Evolutionary conservation across 1,284 basidiomycete species (phyloP).

Genomic region (Vanrija sp.): DNA sequence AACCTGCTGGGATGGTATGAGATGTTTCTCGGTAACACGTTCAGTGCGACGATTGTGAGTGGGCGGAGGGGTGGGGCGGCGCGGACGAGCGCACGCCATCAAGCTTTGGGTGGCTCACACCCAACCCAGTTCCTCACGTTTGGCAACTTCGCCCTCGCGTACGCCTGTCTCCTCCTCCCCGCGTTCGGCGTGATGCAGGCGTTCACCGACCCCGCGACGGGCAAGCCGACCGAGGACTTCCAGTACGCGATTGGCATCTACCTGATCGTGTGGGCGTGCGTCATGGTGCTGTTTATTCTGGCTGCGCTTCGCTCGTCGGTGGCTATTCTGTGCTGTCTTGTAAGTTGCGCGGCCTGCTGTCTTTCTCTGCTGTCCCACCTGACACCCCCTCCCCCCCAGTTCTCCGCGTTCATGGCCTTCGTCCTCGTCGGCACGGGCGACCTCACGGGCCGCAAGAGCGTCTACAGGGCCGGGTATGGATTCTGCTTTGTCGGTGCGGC

Average conservation of each 20-base stretch:
- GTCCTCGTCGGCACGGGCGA: neutral
- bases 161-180: slow-evolving; percentile 9
- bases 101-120: too few relatives aligned
- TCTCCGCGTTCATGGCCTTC: neutral
- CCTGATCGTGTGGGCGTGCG: neutral
- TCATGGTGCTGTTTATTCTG: neutral
- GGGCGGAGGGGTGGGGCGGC: too few relatives aligned
- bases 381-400: too few relatives aligned
- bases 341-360: too few relatives aligned
- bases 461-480: neutral
- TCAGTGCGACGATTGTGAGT: slow-evolving; percentile 12
- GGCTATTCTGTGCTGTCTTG: neutral
- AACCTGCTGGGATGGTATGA: slow-evolving; percentile 19
- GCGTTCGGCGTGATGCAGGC: slow-evolving; percentile 6
- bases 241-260: neutral
- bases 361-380: too few relatives aligned
- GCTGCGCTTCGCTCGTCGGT: neutral
- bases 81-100: too few relatives aligned
- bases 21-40: slow-evolving; percentile 23
- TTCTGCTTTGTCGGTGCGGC: neutral
- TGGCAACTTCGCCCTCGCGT: slow-evolving; percentile 14
- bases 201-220: slow-evolving; percentile 6
- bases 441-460: neutral
- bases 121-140: slow-evolving; percentile 8
- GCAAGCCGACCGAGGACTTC: neutral